Evolutionary conservation across 208 protist genomes (phyloP), one percentile per base, ranked within the genome.

Genomic region (Crithidia expoeki): DNA sequence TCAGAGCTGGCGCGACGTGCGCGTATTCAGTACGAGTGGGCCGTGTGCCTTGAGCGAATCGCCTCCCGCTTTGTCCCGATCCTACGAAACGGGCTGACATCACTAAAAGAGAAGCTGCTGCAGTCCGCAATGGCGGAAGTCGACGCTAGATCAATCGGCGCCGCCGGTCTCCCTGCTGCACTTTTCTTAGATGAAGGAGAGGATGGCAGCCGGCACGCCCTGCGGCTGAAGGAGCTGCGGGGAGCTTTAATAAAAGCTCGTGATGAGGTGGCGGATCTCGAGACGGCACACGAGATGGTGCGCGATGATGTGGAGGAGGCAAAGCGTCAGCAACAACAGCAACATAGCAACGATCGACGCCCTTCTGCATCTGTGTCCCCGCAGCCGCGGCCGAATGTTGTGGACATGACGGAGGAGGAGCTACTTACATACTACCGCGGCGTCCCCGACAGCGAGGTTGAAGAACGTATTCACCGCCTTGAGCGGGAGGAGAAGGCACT

Each of bases 201-300:
- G 21, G 52, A 46, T 7, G 42, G n/a, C 42, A 68, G 27, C 40
- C 33, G 49, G 14, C 67, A 32, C 40, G 44, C 36, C 12, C 17
- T 65, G 55, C 63, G 68, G 46, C 38, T 75, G 71, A 73, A 69
- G 49, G 76, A 87, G 36, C 72, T 91, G 58, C 76, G 68, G 4
- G 59, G 72, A n/a, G 60, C 59, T 7, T 68, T 91, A 4, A 59
- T 63, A 16, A 52, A 85, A 50, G 76, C 79, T 14, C 79, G 78
- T 17, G 60, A 66, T 33, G 87, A 91, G 68, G 59, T 92, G 33
- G 72, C 72, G 2, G 86, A 94, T 52, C 79, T 94, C n/a, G 85
- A 80, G 63, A 62, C 76, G 12, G 89, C 89, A 6, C 85, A 90
- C 53, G 84, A 85, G 50, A 89, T 94, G 80, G 86, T 94, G 59